phyloP scores from a whole-genome alignment of 2,329 filamentous ascomycete genomes.

The Trichoderma polysporum region DNA sequence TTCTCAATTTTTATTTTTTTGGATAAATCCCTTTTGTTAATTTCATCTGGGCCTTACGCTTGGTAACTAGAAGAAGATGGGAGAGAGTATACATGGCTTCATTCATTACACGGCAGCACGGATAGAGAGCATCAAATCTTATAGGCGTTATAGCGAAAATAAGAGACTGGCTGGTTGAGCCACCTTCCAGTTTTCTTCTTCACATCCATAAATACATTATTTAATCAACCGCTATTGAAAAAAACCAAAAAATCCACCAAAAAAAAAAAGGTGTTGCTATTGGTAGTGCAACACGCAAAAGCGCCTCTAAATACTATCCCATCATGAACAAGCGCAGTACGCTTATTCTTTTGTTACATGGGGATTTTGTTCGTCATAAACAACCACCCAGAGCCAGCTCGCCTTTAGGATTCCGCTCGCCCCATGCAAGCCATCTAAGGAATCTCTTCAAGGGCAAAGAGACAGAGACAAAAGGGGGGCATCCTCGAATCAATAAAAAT shows the following conservation, averaged over 20 bases:
- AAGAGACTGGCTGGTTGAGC: not conserved
- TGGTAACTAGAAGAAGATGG: not conserved
- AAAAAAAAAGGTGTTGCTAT: not conserved
- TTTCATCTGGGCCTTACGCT: not conserved
- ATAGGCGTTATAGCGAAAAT: conserved; percentile 1
- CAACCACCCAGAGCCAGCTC: not conserved
- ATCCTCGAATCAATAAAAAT: not conserved
- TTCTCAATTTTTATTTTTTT: not conserved
- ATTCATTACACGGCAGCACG: not conserved
- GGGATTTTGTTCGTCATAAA: not conserved
- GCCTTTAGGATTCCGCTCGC: not conserved
- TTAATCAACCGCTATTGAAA: not conserved
- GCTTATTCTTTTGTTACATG: not conserved
- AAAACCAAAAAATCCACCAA: too few relatives aligned
- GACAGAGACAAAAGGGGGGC: not conserved
- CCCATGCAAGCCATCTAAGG: not conserved
- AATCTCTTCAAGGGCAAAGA: not conserved
- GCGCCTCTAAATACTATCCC: not conserved
- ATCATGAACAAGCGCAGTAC: not conserved
- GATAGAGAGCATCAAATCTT: not conserved
- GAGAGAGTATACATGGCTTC: not conserved
- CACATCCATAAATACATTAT: conserved; percentile 8
- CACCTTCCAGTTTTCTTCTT: not conserved
- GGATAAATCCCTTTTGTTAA: not conserved
- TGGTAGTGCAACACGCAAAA: not conserved